Evolutionary conservation across 257 asterid species (phyloP), one percentile per base, ranked within the genome.

Genomic region (Scutellaria minor): DNA sequence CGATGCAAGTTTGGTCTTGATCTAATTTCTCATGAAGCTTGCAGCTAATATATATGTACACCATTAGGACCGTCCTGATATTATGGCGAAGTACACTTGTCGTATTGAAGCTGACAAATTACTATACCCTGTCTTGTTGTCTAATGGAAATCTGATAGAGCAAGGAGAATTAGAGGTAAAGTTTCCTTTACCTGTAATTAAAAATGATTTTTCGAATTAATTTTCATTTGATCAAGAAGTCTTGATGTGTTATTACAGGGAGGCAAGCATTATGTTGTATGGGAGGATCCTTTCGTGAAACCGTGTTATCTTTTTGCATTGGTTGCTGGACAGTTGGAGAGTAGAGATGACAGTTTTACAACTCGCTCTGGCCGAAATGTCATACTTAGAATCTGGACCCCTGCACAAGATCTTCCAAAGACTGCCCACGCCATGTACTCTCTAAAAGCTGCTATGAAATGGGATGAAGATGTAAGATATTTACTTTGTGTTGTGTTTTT

Each of bases 371-470:
- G 96, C 42, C 87, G 93, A 66, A 85, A 85, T 51, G 97, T 94
- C 62, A 77, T 81, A 42, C 98, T 94, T 70, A 84, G 92, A 81
- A 94, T 91, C 77, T 94, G 93, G 95, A 92, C 97, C 70, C 97
- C 99, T 10, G 88, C 87, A 24, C 85, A 88, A 79, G 98, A 91
- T 88, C 79, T 94, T 48, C 92, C 98, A 40, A 94, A 91, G 87
- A 91, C 99, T 1, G 91, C 75, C 41, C 98, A 95, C 80, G 98
- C 99, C 44, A 91, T 95, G 99, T 87, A 92, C 86, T 91, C 99
- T 57, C 81, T 95, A 60, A 95, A 91, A 87, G 96, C 97, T 62
- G 91, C 99, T 18, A 94, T 95, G 98, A 90, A 95, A 79, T 92
- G 99, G 99, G 99, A 95, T 74, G 99, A 95, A 82, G 99, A 94